These are phyloP conservation scores for Trapa bicornis DNA, from an alignment of 345 rosid species.

Conservation along the genomic window DNA sequence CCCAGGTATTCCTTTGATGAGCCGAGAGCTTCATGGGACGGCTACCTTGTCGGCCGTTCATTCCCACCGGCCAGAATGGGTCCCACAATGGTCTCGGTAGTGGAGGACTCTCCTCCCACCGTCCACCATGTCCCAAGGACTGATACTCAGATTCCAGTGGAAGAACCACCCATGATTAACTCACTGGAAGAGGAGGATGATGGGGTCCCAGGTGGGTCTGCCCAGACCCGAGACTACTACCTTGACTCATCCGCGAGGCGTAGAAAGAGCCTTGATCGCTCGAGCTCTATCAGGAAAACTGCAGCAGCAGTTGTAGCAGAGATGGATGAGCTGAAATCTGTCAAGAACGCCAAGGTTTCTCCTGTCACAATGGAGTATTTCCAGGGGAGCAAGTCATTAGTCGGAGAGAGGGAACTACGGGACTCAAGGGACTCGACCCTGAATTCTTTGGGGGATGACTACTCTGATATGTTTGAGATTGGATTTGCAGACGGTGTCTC, in stretches of 20 bases:
- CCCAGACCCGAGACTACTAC: conserved; percentile 86
- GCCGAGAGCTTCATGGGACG: conserved; percentile 98
- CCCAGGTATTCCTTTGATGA: conserved; percentile 83
- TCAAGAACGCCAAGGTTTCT: conserved; percentile 58
- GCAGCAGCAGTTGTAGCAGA: conserved; percentile 80
- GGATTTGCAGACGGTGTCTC: conserved; percentile 45
- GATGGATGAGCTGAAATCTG: conserved; percentile 57
- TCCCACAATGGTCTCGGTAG: conserved; percentile 77
- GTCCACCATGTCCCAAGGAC: conserved; percentile 52
- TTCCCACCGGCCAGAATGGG: conserved; percentile 55
- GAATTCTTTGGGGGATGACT: conserved; percentile 65
- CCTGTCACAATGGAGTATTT: conserved; percentile 46
- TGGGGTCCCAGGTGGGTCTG: conserved; percentile 70
- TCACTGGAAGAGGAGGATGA: conserved; percentile 39
- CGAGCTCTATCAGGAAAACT: conserved; percentile 58
- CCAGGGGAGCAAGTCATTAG: conserved; percentile 30
- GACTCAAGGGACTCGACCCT: conserved; percentile 35
- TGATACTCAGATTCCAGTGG: conserved; percentile 67
- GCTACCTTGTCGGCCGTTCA: conserved; percentile 60
- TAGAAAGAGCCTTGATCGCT: conserved; percentile 84
- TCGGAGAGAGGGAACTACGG: conserved; percentile 34
- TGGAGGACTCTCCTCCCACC: conserved; percentile 74
- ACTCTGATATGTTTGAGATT: conserved; percentile 59
- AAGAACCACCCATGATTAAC: conserved; percentile 31
- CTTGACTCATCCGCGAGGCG: conserved; percentile 65